Evolutionary conservation across 2,329 filamentous ascomycete genomes (phyloP).

Genomic region (Fusarium succisae): DNA sequence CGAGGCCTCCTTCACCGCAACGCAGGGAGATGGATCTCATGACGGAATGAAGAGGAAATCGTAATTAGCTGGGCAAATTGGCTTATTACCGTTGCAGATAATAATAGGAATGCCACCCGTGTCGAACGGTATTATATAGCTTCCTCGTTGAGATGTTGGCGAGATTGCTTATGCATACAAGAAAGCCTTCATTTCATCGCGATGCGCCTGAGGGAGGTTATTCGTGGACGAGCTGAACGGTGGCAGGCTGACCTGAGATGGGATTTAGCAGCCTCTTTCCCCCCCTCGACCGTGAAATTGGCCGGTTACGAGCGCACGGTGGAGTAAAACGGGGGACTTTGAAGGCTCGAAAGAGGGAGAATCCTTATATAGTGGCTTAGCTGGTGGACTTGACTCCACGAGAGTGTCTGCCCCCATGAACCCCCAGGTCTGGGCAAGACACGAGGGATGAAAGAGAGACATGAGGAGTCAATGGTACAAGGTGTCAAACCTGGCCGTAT

Average conservation of each 20-base stretch:
- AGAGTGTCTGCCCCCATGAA: constrained; percentile 12
- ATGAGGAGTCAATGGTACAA: constrained; percentile 1
- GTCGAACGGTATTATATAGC: constrained; percentile 15
- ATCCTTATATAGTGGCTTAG: constrained; percentile 40
- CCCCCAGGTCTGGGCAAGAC: constrained; percentile 25
- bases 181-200: constrained; percentile 14
- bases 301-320: constrained; percentile 20
- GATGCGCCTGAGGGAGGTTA: constrained; percentile 11
- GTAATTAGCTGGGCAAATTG: constrained; percentile 40
- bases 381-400: constrained; percentile 17
- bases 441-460: constrained; percentile 20
- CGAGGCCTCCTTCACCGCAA: constrained; percentile 30
- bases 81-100: constrained; percentile 30
- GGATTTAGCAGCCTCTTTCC: constrained; percentile 26
- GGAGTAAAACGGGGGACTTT: constrained; percentile 29
- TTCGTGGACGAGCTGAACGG: constrained; percentile 23
- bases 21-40: constrained; percentile 31
- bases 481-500: background rate
- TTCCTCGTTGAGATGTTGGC: constrained; percentile 17
- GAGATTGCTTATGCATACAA: constrained; percentile 34
- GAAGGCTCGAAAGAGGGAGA: constrained; percentile 33
- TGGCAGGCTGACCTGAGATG: constrained; percentile 24
- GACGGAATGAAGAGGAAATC: constrained; percentile 31
- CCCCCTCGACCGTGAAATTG: constrained; percentile 36
- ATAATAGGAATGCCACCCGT: constrained; percentile 28